These are phyloP conservation scores for Zalerion maritima DNA, from an alignment of 495 filamentous ascomycete species.

Conservation along the genomic window DNA sequence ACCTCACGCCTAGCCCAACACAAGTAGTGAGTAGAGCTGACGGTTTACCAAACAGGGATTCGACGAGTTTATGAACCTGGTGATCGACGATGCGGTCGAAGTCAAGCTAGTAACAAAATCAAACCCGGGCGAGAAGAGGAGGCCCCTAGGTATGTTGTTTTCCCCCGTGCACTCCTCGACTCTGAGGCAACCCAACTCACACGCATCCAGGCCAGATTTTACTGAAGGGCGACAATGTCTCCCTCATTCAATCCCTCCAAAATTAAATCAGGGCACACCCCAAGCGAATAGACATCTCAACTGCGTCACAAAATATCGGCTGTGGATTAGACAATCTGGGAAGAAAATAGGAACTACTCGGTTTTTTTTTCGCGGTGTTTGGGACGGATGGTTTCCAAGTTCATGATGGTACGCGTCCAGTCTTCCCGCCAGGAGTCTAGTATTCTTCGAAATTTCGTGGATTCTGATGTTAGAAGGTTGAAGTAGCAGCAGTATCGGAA, in stretches of 20 bases:
- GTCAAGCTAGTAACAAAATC: conserved; percentile 74
- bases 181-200: conserved; percentile 12
- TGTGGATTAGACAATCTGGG: too few species aligned
- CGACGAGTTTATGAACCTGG: conserved; percentile 99
- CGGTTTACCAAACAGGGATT: conserved; percentile 49
- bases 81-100: conserved; percentile 89
- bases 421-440: too few species aligned
- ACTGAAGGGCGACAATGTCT: conserved; percentile 94
- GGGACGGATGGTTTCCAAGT: too few species aligned
- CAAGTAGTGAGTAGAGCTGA: conserved; percentile 1
- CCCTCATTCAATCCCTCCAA: conserved; percentile 56
- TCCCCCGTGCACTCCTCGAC: neutral
- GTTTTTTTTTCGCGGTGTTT: too few species aligned
- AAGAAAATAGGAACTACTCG: too few species aligned
- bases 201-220: conserved; percentile 68
- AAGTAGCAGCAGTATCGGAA: too few species aligned
- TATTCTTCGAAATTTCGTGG: too few species aligned
- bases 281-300: conserved; percentile 3
- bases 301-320: too few species aligned
- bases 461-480: too few species aligned
- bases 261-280: too few species aligned
- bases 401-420: too few species aligned
- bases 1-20: neutral
- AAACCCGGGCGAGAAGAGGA: conserved; percentile 56
- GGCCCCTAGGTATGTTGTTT: conserved; percentile 57